Conservation (phyloP, 2,329 filamentous ascomycete genomes). For the Incumbomyces delicatus region DNA sequence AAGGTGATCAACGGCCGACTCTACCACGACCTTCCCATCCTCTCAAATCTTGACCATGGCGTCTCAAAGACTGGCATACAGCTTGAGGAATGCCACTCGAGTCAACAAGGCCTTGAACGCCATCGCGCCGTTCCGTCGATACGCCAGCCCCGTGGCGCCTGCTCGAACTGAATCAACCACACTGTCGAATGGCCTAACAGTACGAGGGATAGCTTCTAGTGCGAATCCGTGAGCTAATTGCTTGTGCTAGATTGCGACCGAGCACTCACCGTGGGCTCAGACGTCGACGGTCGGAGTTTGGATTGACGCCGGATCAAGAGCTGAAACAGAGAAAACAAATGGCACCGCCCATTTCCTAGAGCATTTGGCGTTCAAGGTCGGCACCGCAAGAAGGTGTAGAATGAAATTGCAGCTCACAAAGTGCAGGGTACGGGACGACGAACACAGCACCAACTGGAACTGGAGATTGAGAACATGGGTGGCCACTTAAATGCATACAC, state of each 20-base stretch:
- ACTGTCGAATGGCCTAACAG: constrained; percentile 93
- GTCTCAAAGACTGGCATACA: constrained; percentile 93
- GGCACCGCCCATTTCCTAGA: constrained; percentile 99
- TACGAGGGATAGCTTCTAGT: constrained; percentile 36
- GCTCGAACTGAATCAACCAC: constrained; percentile 91
- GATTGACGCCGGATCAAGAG: constrained; percentile 97
- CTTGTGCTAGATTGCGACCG: constrained; percentile 76
- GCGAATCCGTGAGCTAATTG: constrained; percentile 9
- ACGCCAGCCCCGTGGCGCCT: constrained; percentile 74
- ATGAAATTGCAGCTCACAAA: neutral
- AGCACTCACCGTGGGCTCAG: constrained; percentile 96
- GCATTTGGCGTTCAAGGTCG: constrained; percentile 98
- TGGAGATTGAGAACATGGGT: constrained; percentile 99
- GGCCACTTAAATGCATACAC: constrained; percentile 99
- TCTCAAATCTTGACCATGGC: constrained; percentile 54
- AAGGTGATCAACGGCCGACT: neutral
- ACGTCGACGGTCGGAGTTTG: constrained; percentile 97
- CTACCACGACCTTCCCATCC: neutral
- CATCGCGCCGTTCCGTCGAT: constrained; percentile 70
- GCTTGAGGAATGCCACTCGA: constrained; percentile 82
- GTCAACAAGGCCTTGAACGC: constrained; percentile 74
- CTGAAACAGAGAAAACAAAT: constrained; percentile 97
- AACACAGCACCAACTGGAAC: constrained; percentile 93
- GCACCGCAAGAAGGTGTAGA: neutral
- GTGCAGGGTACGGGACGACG: constrained; percentile 78